A percentile compares a stretch with the other conserved stretches of the same genome.
phyloP scores from a whole-genome alignment of 2,329 filamentous ascomycete species.

The Monosporascus ibericus region DNA sequence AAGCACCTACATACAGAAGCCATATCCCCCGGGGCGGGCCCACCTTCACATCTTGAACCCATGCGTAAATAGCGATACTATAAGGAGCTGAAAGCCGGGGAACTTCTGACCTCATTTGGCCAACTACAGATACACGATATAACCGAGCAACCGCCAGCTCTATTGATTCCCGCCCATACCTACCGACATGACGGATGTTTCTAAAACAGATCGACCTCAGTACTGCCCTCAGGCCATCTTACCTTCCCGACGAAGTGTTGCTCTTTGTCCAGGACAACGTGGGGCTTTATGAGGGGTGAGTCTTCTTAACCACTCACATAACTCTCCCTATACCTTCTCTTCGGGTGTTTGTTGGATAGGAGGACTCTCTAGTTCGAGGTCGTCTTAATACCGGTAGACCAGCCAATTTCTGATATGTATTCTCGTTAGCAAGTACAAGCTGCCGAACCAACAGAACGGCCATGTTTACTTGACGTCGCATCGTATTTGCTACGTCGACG shows the following conservation, averaged over 20 bases:
- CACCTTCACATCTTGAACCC: too few relatives aligned
- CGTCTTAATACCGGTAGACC: not conserved
- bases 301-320: slow-evolving; percentile 12
- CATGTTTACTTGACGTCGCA: slow-evolving; percentile 96
- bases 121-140: too few relatives aligned
- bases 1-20: too few relatives aligned
- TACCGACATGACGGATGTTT: slow-evolving; percentile 76
- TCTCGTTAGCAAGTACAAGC: slow-evolving; percentile 76
- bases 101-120: too few relatives aligned
- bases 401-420: slow-evolving; percentile 3
- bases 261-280: slow-evolving; percentile 97
- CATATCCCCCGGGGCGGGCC: too few relatives aligned
- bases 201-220: slow-evolving; percentile 93
- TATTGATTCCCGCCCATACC: not conserved
- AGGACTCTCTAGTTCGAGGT: not conserved
- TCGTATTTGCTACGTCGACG: slow-evolving; percentile 90
- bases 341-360: not conserved
- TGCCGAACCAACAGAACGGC: slow-evolving; percentile 88
- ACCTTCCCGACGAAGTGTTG: slow-evolving; percentile 88
- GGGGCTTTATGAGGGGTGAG: slow-evolving; percentile 93
- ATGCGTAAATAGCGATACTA: too few relatives aligned
- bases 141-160: too few relatives aligned
- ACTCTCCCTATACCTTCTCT: not conserved
- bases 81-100: too few relatives aligned
- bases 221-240: slow-evolving; percentile 86